phyloP scores from a whole-genome alignment of 208 protist genomes.

The Phytomonas sp. region DNA sequence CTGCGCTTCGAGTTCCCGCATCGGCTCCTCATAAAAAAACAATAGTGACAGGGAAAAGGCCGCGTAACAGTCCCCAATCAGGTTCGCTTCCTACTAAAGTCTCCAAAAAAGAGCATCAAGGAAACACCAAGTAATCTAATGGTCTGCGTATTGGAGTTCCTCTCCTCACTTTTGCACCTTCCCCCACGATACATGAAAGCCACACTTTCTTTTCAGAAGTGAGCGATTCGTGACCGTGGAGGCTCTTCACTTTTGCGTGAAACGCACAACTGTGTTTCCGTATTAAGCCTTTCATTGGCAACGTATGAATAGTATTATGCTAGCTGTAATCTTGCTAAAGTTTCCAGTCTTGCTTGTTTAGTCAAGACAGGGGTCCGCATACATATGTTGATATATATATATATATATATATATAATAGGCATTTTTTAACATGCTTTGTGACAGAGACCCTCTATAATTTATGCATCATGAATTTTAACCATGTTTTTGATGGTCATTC shows the following conservation, averaged over 20 bases:
- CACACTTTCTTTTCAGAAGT: not conserved
- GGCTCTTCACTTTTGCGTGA: not conserved
- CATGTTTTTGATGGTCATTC: not conserved
- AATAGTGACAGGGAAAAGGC: not conserved
- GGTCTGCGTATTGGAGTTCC: not conserved
- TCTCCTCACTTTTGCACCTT: not conserved
- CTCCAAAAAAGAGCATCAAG: not conserved
- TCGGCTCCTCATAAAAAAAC: not conserved
- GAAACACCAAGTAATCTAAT: not conserved
- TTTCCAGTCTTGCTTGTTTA: not conserved
- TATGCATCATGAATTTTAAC: not conserved
- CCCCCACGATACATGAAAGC: not conserved
- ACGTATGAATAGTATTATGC: not conserved
- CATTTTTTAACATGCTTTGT: not conserved
- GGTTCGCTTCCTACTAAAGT: not conserved
- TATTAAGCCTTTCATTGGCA: not conserved
- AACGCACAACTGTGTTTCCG: not conserved
- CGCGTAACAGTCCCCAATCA: not conserved
- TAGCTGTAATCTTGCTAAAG: not conserved
- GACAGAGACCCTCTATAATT: not conserved
- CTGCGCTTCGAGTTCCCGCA: conserved; percentile 18
- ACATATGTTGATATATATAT: too few relatives aligned
- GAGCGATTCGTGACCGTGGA: not conserved
- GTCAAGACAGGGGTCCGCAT: too few relatives aligned
- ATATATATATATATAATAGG: not conserved